Conservation (phyloP, 805 yeast species). For the Kuraishia cidri region DNA sequence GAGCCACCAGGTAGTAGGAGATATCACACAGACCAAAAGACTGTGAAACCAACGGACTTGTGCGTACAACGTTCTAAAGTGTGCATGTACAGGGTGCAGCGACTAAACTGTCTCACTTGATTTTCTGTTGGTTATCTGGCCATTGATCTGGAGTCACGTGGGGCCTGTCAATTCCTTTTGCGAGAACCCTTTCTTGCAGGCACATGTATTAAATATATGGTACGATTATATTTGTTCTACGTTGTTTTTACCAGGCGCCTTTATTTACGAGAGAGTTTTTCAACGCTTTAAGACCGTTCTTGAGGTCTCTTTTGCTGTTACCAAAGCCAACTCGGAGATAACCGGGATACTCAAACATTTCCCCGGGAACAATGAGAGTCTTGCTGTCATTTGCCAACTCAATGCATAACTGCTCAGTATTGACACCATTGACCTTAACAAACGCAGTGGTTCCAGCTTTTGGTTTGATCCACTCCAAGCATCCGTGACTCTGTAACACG, state of each 20-base stretch:
- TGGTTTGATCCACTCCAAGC: conserved; percentile 31
- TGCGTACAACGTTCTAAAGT: no score
- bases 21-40: no score
- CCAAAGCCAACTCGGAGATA: conserved; percentile 41
- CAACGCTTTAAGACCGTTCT: conserved; percentile 19
- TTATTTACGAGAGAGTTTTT: not conserved
- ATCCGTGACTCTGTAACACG: conserved; percentile 20
- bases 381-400: conserved; percentile 24
- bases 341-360: conserved; percentile 31
- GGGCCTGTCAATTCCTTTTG: no score
- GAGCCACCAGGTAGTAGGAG: no score
- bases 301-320: conserved; percentile 25
- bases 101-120: no score
- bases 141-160: no score
- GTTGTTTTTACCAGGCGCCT: not conserved
- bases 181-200: no score
- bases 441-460: conserved; percentile 39
- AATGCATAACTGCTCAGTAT: conserved; percentile 22
- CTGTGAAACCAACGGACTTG: no score
- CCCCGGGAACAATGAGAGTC: conserved; percentile 40
- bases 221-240: not conserved
- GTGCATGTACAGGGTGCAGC: no score
- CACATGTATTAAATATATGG: no score
- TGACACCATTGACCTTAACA: conserved; percentile 20
- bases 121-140: no score